A percentile compares a stretch with the other conserved stretches of the same genome.
Conservation (phyloP, 305 asterid genomes). For the Fraxinus velutina region DNA sequence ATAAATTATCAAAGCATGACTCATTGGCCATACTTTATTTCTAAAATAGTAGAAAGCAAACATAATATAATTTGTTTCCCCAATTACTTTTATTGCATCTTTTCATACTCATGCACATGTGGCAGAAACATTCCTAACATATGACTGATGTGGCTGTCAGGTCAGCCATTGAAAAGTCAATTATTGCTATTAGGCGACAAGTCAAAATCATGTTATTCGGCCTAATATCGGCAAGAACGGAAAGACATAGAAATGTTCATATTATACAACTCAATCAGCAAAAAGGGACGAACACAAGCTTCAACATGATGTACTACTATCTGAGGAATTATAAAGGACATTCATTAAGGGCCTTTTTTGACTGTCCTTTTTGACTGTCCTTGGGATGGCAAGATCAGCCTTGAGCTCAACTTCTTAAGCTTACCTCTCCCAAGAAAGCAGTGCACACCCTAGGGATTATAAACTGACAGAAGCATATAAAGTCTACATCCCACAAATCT, state of each 20-base stretch:
- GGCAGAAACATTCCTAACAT: background rate
- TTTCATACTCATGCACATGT: background rate
- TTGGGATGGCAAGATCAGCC: conserved; percentile 1
- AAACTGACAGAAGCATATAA: background rate
- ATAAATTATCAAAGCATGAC: background rate
- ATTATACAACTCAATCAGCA: background rate
- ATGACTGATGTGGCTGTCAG: background rate
- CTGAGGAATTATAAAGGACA: background rate
- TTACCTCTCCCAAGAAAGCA: background rate
- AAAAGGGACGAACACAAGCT: background rate
- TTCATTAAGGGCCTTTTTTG: background rate
- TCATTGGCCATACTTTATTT: background rate
- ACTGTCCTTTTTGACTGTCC: background rate
- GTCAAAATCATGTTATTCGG: background rate
- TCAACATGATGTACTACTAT: background rate
- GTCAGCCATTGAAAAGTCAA: background rate
- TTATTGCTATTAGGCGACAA: background rate
- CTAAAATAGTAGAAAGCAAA: background rate
- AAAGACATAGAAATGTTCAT: background rate
- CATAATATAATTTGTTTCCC: background rate
- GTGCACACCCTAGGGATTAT: background rate
- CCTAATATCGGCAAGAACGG: background rate
- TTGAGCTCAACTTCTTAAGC: background rate
- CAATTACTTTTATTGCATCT: background rate
- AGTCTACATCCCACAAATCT: background rate